These are phyloP conservation scores for Hericium rajendrae DNA, from an alignment of 768 basidiomycete genomes.

Conservation along the genomic window DNA sequence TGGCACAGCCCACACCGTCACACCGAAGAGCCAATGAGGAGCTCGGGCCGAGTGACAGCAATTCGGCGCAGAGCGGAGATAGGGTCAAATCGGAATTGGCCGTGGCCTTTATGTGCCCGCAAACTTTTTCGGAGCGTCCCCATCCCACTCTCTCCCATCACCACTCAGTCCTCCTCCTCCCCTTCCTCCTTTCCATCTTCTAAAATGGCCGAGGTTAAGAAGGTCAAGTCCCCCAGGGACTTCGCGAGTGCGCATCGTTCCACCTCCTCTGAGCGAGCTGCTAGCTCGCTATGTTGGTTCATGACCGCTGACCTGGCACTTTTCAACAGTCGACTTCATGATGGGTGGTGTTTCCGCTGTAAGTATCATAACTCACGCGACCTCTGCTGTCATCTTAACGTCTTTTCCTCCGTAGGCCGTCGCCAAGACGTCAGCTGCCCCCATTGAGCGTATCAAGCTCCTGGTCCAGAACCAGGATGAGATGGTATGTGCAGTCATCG, in stretches of 20 bases:
- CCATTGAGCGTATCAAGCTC: constrained; percentile 99
- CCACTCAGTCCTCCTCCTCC: constrained; percentile 39
- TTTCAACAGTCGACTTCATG: constrained; percentile 70
- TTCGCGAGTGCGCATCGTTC: constrained; percentile 60
- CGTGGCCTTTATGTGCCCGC: constrained; percentile 25
- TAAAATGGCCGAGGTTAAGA: constrained; percentile 81
- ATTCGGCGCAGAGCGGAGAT: constrained; percentile 17
- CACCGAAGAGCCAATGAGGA: too few relatives aligned
- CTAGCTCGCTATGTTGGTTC: background rate
- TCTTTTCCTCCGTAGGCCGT: constrained; percentile 57
- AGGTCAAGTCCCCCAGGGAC: constrained; percentile 83
- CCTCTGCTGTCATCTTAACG: constrained; percentile 6
- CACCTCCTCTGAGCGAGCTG: background rate
- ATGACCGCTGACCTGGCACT: constrained; percentile 25
- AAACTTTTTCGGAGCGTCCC: constrained; percentile 36
- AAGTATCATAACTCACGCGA: constrained; percentile 22
- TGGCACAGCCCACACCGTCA: too few relatives aligned
- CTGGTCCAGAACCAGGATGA: constrained; percentile 99
- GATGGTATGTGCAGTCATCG: constrained; percentile 56
- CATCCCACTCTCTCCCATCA: constrained; percentile 35
- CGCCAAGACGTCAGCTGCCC: constrained; percentile 97
- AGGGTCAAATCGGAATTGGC: constrained; percentile 23
- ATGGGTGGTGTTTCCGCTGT: constrained; percentile 96
- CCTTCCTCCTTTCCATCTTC: constrained; percentile 26
- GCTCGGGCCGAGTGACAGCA: too few relatives aligned